Base-by-base conservation (phyloP, 2,329 filamentous ascomycete species). In the Colletotrichum spaethianum region DNA sequence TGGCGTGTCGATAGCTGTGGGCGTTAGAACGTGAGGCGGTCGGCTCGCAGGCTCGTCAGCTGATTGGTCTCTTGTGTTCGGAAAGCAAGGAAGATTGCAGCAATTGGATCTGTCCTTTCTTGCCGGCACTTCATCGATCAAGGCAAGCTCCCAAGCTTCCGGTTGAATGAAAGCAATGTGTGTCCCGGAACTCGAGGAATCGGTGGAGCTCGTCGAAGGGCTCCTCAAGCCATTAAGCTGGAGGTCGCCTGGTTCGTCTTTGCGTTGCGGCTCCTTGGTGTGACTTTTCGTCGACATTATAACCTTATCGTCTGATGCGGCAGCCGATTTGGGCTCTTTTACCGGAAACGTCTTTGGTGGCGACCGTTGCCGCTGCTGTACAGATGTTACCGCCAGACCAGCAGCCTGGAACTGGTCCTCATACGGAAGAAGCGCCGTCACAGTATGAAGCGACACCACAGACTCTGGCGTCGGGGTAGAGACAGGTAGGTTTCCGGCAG, bases 381-480 rank as follows among this genome's bases (percentile, higher is more conserved):
- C 81, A 44, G 89, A 89, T 14, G 89, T 90, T 1, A 91, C 85
- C 2, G 88, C 88, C 61, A 91, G 81, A 1, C 88, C 88, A 65
- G 86, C 88, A 68, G 83, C 83, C 67, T 80, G 81, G 73, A 91
- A 90, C 72, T 91, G 84, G 4, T 84, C 80, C 57, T 83, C 85
- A 75, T 86, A 91, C 2, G 88, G 88, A 33, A 89, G 76, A 3
- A 91, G 79, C 38, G 86, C 87, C 33, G 85, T 82, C 23, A 91
- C 82, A 2, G 89, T 90, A 70, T 85, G 83, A 56, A 85, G 79
- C 52, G 84, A 89, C 60, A 78, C 75, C n/a, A 78, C 81, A 3
- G 85, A 86, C 16, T 81, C 80, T 78, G 72, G 80, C 60, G 83
- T 84, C 5, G 86, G 81, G 1, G 83, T 84, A 14, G 81, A 80